Base-by-base conservation (phyloP, 768 basidiomycete genomes). In the Termitomyces titanicus region DNA sequence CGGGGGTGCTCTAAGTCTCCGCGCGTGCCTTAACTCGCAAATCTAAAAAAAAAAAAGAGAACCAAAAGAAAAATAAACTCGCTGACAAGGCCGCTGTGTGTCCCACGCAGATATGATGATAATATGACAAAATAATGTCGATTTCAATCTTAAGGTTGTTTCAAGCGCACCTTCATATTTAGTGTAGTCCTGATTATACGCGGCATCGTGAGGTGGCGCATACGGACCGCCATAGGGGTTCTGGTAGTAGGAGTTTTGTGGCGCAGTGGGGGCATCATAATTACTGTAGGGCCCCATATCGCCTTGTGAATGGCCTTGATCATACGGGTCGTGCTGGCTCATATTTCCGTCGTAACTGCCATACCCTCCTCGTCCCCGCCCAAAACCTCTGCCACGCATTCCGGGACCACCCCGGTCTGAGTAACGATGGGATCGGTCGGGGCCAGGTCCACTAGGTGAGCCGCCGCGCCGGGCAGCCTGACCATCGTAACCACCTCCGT, bases 91-190 rank as follows among this genome's bases (percentile, higher is more conserved):
- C 37, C 70, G 74, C 74, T 74, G 64, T 72, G 66, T 62, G 71
- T 76, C 68, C 73, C 65, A 65, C 54, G 45, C 46, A 45, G 11
- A 29, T 15, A 13, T 18, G 6, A n/a, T 8, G 1, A 25, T 15
- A 13, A 27, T 12, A n/a, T 8, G 1, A 25, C 12, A 34, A 24
- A n/a, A n/a, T n/a, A n/a, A 69, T 68, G 69, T 64, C 63, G 58
- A 58, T 68, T 77, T 80, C 69, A 83, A 77, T 82, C 81, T 84
- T 73, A 84, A 83, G 64, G 53, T 46, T 54, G 22, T 71, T 79
- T 81, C 78, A 74, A 86, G 89, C 90, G 89, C 82, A 93, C 90
- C 90, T 92, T 92, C 89, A 75, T 74, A 80, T 74, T 80, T 82
- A 59, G 68, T 61, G 71, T 81, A 88, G 60, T 76, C 84, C 74